A percentile compares a stretch with the other conserved stretches of the same genome.
Conservation (phyloP, 192 early-diverging fungal species). For the Backusella circina region DNA sequence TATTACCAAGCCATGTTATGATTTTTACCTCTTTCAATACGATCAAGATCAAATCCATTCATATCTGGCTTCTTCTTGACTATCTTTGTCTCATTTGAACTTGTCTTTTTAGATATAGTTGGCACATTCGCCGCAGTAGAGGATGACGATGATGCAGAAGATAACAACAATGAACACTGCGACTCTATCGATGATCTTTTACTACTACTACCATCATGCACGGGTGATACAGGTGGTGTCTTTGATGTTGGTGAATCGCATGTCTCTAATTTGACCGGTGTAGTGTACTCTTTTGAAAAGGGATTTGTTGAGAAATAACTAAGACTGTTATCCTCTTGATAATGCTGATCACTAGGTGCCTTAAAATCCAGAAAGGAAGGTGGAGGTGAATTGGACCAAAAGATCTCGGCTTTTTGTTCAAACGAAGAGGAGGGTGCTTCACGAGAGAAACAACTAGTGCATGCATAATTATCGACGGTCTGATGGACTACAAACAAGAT, state of each 20-base stretch:
- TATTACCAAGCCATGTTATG: not conserved
- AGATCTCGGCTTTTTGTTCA: not conserved
- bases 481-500: not conserved
- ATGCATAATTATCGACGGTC: not conserved
- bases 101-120: not conserved
- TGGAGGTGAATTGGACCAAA: not conserved
- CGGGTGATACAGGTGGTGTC: not conserved
- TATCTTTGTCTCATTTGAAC: not conserved
- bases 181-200: not conserved
- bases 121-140: not conserved
- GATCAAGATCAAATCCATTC: slow-evolving; percentile 22
- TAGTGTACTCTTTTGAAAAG: not conserved
- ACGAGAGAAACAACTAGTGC: not conserved
- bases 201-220: not conserved
- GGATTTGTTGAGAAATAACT: not conserved
- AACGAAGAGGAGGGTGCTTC: not conserved
- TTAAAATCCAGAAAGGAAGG: not conserved
- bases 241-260: not conserved
- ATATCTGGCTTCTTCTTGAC: not conserved
- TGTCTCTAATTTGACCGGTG: not conserved
- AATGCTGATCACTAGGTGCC: not conserved
- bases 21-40: slow-evolving; percentile 8
- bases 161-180: not conserved
- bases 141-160: not conserved
- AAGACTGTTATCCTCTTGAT: not conserved